Base-by-base conservation (phyloP, 208 protist genomes). In the Acanthamoeba triangularis region DNA sequence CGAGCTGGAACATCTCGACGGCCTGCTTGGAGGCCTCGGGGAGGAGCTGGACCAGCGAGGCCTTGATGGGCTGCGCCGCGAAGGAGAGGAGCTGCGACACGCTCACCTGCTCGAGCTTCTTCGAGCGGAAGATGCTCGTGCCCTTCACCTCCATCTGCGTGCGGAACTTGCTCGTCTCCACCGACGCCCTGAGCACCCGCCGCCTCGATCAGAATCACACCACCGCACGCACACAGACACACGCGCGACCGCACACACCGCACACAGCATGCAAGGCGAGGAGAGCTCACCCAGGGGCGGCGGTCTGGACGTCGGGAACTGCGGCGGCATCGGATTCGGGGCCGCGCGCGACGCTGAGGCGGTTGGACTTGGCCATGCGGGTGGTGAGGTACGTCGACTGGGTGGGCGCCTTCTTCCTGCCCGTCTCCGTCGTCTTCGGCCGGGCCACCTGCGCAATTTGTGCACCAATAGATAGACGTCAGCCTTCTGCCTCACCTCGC, bases 1-100 rank as follows among this genome's bases (percentile, higher is more conserved):
- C 84, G 49, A 91, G 41, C 33, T 61, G 59, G 59, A 91, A 91
- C 84, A 91, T 72, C 41, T 91, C 84, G 30, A 91, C 84, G 33
- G 84, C 84, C n/a, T 91, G 84, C 59, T 91, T 91, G 59, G 56
- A 72, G 33, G 84, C 84, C 20, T 91, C 84, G n/a, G 84, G 84
- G 35, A 91, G 49, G 30, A 91, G 59, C 59, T 91, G 84, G 35
- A 91, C 59, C 20, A 91, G 59, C 84, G 84, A 91, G 49, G 84
- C 84, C 84, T 91, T 91, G 49, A 91, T 91, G 30, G 84, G 84
- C 56, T 91, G 56, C 1, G 49, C 59, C 49, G 84, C 44, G 59
- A 91, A 91, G 41, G 84, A 67, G 28, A 91, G 84, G 84, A 91
- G 84, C 84, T 91, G 56, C n/a, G 56, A 72, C 56, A 91, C 25